Conservation (phyloP, 495 filamentous ascomycete genomes). For the Talaromyces proteolyticus region DNA sequence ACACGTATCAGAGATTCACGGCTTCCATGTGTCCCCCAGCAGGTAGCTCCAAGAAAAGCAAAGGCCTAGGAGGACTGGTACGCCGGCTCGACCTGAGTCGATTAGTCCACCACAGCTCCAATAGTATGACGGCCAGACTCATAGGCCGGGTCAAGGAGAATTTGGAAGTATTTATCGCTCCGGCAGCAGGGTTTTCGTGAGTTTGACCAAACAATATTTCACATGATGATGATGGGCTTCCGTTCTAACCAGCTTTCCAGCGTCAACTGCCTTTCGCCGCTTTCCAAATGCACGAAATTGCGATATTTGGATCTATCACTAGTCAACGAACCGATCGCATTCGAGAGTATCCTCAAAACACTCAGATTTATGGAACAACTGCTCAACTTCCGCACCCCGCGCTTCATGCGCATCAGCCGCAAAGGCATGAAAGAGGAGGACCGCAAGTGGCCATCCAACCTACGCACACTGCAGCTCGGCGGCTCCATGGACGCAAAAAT, state of each 20-base stretch:
- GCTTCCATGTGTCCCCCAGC: constrained; percentile 57
- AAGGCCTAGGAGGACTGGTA: constrained; percentile 50
- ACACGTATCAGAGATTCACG: constrained; percentile 53
- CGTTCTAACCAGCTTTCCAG: constrained; percentile 12
- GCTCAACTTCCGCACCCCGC: constrained; percentile 48
- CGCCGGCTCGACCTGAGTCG: constrained; percentile 49
- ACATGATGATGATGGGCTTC: neutral
- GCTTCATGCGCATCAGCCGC: constrained; percentile 29
- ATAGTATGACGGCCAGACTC: constrained; percentile 59
- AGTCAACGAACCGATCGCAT: constrained; percentile 46
- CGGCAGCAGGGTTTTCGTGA: constrained; percentile 57
- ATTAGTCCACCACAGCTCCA: constrained; percentile 61
- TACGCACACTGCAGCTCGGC: constrained; percentile 18
- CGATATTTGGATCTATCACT: constrained; percentile 53
- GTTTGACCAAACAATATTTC: constrained; percentile 12
- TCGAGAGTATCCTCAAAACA: constrained; percentile 47
- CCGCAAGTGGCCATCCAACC: constrained; percentile 14
- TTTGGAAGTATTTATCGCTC: constrained; percentile 58
- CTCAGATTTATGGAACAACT: constrained; percentile 43
- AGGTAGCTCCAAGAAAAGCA: constrained; percentile 47
- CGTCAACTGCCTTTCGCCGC: constrained; percentile 55
- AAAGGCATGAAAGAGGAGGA: constrained; percentile 6
- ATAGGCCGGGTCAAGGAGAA: constrained; percentile 51
- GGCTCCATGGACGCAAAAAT: constrained; percentile 19
- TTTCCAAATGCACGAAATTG: constrained; percentile 56